Conservation (phyloP, 441 rosid genomes). For the Mallotus repandus region DNA sequence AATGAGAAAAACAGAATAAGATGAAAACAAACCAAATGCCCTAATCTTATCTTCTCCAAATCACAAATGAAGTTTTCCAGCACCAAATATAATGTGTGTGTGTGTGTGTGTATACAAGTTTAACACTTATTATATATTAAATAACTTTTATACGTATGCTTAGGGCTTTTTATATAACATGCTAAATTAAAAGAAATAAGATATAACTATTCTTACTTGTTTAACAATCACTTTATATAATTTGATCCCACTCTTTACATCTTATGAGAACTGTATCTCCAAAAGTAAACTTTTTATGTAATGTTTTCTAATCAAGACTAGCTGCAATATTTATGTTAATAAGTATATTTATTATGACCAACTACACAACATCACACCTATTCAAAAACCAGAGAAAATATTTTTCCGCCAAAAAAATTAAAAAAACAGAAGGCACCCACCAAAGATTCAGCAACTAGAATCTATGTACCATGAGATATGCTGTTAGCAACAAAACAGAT, state of each 20-base stretch:
- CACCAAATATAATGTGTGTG: too few species aligned
- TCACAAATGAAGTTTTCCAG: too few species aligned
- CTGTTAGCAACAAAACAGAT: neutral
- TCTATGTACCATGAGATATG: neutral
- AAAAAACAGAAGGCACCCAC: neutral
- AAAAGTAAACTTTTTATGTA: neutral
- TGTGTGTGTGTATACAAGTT: too few species aligned
- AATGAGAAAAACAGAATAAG: too few species aligned
- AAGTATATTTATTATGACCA: too few species aligned
- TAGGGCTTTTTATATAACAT: too few species aligned
- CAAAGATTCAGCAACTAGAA: neutral
- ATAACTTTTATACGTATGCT: too few species aligned
- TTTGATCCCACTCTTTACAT: neutral
- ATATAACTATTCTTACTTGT: neutral
- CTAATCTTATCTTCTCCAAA: too few species aligned
- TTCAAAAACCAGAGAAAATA: neutral
- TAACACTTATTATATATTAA: too few species aligned
- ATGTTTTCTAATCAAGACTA: neutral
- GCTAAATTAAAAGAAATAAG: neutral
- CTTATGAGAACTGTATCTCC: neutral
- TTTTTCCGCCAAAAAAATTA: neutral
- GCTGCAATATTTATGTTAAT: too few species aligned
- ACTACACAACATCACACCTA: too few species aligned
- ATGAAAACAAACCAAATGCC: too few species aligned
- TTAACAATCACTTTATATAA: neutral